Conservation (phyloP, 306 rosid genomes). For the Prunus mira region DNA sequence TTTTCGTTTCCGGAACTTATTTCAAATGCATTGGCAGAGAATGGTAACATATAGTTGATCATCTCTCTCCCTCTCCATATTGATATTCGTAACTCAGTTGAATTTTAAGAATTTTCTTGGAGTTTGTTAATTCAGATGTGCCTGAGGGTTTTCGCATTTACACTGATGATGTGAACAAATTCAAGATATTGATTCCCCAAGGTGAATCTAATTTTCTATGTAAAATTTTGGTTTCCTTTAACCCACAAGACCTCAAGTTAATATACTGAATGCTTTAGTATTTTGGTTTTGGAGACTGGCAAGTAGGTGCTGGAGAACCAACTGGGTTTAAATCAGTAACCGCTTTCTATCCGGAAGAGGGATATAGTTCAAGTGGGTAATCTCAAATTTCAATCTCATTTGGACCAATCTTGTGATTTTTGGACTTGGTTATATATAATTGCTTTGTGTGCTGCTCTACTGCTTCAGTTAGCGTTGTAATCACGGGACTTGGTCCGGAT, state of each 20-base stretch:
- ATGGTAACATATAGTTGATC: not conserved
- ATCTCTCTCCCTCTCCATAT: not conserved
- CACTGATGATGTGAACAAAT: slow-evolving; percentile 72
- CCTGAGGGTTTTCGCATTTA: slow-evolving; percentile 57
- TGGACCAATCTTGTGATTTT: not conserved
- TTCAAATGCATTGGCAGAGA: slow-evolving; percentile 37
- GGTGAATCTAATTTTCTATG: slow-evolving; percentile 38
- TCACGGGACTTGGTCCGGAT: slow-evolving; percentile 89
- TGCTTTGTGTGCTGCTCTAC: not conserved
- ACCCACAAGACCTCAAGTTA: not conserved
- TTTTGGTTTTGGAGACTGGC: slow-evolving; percentile 55
- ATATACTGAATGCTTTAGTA: not conserved
- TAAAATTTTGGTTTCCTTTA: not conserved
- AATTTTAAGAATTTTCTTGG: not conserved
- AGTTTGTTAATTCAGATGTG: slow-evolving; percentile 35
- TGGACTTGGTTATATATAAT: not conserved
- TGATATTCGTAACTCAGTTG: not conserved
- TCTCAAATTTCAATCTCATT: not conserved
- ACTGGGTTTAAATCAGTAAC: slow-evolving; percentile 77
- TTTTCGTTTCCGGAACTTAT: slow-evolving; percentile 29
- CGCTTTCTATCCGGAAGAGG: slow-evolving; percentile 74
- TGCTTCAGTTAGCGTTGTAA: slow-evolving; percentile 66
- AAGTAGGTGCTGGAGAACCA: slow-evolving; percentile 74
- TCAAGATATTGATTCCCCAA: slow-evolving; percentile 69
- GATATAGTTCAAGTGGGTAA: slow-evolving; percentile 62